A percentile compares a stretch with the other conserved stretches of the same genome.
Evolutionary conservation across 1,284 basidiomycete genomes (phyloP).

Genomic region (Trichosporon sp.): DNA sequence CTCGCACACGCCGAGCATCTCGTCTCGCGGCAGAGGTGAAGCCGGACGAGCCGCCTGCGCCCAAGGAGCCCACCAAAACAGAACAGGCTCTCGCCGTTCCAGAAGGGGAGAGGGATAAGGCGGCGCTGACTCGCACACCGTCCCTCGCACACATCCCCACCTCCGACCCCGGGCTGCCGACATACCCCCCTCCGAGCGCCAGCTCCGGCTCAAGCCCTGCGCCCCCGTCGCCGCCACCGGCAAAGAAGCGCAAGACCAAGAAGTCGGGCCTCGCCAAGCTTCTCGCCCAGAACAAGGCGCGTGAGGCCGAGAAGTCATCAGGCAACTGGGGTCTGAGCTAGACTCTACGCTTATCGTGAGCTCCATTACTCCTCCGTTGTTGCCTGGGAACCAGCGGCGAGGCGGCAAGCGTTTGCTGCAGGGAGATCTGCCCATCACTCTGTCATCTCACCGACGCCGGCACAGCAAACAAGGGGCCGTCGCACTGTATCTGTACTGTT

Average conservation of each 20-base stretch:
- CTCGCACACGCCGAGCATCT: slow-evolving; percentile 29
- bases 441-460: neutral
- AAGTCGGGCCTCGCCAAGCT: slow-evolving; percentile 52
- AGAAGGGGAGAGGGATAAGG: neutral
- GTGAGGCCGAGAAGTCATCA: slow-evolving; percentile 37
- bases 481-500: slow-evolving; percentile 4
- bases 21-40: slow-evolving; percentile 23
- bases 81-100: neutral
- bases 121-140: slow-evolving; percentile 31
- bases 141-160: slow-evolving; percentile 42
- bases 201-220: slow-evolving; percentile 13
- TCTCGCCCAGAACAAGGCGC: slow-evolving; percentile 52
- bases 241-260: slow-evolving; percentile 49
- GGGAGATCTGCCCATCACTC: neutral
- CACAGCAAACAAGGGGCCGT: neutral
- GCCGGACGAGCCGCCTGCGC: slow-evolving; percentile 16
- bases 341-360: neutral
- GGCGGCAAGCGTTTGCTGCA: neutral
- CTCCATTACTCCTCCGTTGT: neutral
- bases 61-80: slow-evolving; percentile 10
- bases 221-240: slow-evolving; percentile 25
- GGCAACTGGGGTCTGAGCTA: slow-evolving; percentile 43
- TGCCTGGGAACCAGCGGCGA: neutral
- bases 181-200: slow-evolving; percentile 35
- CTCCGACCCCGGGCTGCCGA: slow-evolving; percentile 46